Conservation (phyloP, 768 basidiomycete species). For the Leccinum variicolor region DNA sequence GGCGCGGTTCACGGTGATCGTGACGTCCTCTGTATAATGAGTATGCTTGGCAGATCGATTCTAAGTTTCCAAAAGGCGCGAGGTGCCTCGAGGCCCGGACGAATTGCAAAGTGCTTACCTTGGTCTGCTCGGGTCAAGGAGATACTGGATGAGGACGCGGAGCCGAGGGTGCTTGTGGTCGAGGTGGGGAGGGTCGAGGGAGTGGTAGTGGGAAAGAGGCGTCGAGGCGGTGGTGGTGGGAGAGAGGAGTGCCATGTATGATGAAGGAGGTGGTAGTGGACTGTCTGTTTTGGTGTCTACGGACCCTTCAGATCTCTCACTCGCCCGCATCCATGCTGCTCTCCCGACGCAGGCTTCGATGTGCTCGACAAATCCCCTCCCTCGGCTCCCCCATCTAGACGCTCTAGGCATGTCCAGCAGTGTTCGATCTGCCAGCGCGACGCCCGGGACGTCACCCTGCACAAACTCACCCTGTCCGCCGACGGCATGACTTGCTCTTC, state of each 20-base stretch:
- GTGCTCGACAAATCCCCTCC: slow-evolving; percentile 12
- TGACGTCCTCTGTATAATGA: slow-evolving; percentile 58
- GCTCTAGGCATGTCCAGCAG: slow-evolving; percentile 37
- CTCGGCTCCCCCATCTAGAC: slow-evolving; percentile 7
- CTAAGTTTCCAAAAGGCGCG: slow-evolving; percentile 30
- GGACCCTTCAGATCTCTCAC: slow-evolving; percentile 28
- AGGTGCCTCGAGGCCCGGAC: slow-evolving; percentile 20
- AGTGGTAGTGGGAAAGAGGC: slow-evolving; percentile 32
- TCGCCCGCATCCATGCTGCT: slow-evolving; percentile 32
- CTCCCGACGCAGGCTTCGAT: slow-evolving; percentile 49
- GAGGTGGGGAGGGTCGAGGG: slow-evolving; percentile 26
- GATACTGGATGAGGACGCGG: slow-evolving; percentile 44
- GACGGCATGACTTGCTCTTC: slow-evolving; percentile 78
- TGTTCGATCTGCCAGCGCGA: slow-evolving; percentile 36
- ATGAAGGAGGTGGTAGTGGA: not conserved
- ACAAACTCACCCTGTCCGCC: slow-evolving; percentile 49
- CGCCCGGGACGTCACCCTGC: slow-evolving; percentile 17
- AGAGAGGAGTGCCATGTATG: slow-evolving; percentile 23
- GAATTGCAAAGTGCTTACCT: slow-evolving; percentile 42
- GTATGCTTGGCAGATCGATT: slow-evolving; percentile 27
- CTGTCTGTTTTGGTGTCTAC: slow-evolving; percentile 9
- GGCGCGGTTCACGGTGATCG: slow-evolving; percentile 57
- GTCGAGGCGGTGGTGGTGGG: slow-evolving; percentile 27
- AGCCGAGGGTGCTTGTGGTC: slow-evolving; percentile 19
- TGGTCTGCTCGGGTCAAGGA: slow-evolving; percentile 61